Percentiles rank a stretch among this genome's conserved stretches.
These are phyloP conservation scores for Coniochaeta sp. DNA, from an alignment of 2,329 filamentous ascomycete species.

Conservation along the genomic window DNA sequence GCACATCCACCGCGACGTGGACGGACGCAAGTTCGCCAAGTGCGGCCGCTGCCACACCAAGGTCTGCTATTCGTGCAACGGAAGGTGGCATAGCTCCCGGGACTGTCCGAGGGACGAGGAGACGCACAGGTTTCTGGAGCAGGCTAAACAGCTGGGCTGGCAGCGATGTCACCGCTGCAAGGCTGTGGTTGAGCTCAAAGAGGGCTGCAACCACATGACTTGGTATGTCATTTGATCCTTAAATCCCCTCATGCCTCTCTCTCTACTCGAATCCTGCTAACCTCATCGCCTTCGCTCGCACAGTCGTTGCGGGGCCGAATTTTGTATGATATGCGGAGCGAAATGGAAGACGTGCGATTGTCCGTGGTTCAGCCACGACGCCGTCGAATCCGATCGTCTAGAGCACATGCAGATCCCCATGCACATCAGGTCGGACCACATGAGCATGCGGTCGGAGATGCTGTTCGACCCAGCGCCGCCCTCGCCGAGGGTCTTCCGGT, in stretches of 20 bases:
- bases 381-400: conserved; percentile 44
- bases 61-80: conserved; percentile 68
- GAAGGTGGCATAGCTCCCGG: conserved; percentile 61
- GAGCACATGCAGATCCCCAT: conserved; percentile 44
- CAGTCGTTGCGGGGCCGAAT: conserved; percentile 70
- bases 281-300: conserved; percentile 4
- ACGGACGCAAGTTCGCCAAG: conserved; percentile 57
- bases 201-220: conserved; percentile 84
- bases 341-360: conserved; percentile 83
- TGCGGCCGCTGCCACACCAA: conserved; percentile 67
- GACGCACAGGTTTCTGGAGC: conserved; percentile 53
- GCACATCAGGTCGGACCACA: conserved; percentile 8
- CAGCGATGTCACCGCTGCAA: conserved; percentile 70
- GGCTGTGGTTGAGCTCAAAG: conserved; percentile 67
- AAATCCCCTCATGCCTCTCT: not conserved
- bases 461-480: conserved; percentile 15
- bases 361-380: conserved; percentile 66
- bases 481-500: conserved; percentile 22
- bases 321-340: conserved; percentile 77
- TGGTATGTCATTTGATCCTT: conserved; percentile 51
- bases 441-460: not conserved
- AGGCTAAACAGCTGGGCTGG: conserved; percentile 63
- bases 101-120: conserved; percentile 69
- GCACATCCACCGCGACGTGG: conserved; percentile 52
- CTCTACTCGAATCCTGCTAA: not conserved